Evolutionary conservation across 1,284 basidiomycete species (phyloP).

Genomic region (Polyporus tsugae): DNA sequence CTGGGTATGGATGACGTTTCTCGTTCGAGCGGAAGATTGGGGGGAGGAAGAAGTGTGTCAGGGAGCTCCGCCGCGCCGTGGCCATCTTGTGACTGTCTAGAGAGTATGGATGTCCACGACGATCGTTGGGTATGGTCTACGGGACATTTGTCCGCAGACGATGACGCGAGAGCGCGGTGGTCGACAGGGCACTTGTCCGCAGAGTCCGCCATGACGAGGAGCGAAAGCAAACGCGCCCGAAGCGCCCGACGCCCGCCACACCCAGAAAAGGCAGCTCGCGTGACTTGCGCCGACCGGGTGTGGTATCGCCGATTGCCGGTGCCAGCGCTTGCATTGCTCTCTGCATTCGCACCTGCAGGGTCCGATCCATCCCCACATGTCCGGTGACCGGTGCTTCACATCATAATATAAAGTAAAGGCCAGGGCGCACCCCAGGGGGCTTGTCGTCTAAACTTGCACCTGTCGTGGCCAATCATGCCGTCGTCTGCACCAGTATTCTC

Average conservation of each 20-base stretch:
- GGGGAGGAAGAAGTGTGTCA: conserved; percentile 36
- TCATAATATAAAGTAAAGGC: no score
- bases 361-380: neutral
- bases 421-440: neutral
- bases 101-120: conserved; percentile 59
- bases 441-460: neutral
- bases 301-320: neutral
- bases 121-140: conserved; percentile 64
- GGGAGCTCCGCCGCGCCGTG: conserved; percentile 32
- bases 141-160: conserved; percentile 51
- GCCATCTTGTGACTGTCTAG: conserved; percentile 36
- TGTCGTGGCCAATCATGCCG: conserved; percentile 64
- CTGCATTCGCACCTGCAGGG: neutral
- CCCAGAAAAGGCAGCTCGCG: conserved; percentile 2
- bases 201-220: conserved; percentile 27
- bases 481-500: conserved; percentile 61
- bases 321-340: no score
- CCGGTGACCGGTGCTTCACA: neutral
- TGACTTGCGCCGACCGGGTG: neutral
- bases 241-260: neutral
- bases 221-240: neutral
- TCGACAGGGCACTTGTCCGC: conserved; percentile 73
- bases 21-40: conserved; percentile 68
- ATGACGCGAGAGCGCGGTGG: conserved; percentile 37
- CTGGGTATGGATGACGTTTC: conserved; percentile 92